Conservation (phyloP, 2,329 filamentous ascomycete genomes). For the Cladophialophora psammophila region DNA sequence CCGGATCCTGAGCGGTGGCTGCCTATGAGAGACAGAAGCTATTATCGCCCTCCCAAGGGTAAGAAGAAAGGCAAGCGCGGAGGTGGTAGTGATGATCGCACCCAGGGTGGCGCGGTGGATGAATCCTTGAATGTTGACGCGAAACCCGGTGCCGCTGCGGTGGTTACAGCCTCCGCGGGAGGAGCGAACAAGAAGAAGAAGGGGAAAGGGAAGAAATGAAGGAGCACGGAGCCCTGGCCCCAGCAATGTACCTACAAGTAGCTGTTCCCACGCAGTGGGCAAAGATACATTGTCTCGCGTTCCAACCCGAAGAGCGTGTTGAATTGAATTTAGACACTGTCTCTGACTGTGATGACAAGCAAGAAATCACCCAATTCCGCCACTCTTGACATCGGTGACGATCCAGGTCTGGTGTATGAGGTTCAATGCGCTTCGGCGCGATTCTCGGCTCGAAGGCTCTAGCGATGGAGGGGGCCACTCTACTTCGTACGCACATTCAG, state of each 20-base stretch:
- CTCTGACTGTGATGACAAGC: background rate
- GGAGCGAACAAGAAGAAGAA: conserved; percentile 59
- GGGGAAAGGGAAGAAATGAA: conserved; percentile 57
- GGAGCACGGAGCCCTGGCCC: background rate
- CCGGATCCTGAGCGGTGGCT: conserved; percentile 93
- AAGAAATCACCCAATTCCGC: background rate
- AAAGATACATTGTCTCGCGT: background rate
- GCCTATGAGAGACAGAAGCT: conserved; percentile 85
- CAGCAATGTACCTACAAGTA: background rate
- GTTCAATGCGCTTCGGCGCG: background rate
- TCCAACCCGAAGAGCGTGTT: background rate
- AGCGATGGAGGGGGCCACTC: background rate
- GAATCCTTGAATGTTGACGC: conserved; percentile 67
- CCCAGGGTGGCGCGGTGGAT: conserved; percentile 82
- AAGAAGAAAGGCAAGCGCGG: conserved; percentile 86
- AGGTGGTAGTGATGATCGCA: conserved; percentile 68
- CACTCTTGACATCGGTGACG: background rate
- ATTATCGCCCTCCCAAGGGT: conserved; percentile 81
- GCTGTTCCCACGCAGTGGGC: background rate
- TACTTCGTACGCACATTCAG: conserved; percentile 1
- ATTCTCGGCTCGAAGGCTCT: background rate
- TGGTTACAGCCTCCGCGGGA: conserved; percentile 45
- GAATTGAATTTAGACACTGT: background rate
- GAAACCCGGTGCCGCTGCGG: conserved; percentile 49
- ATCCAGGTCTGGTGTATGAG: background rate